These are phyloP conservation scores for Diplogelasinospora grovesii DNA, from an alignment of 495 filamentous ascomycete genomes.

Conservation along the genomic window DNA sequence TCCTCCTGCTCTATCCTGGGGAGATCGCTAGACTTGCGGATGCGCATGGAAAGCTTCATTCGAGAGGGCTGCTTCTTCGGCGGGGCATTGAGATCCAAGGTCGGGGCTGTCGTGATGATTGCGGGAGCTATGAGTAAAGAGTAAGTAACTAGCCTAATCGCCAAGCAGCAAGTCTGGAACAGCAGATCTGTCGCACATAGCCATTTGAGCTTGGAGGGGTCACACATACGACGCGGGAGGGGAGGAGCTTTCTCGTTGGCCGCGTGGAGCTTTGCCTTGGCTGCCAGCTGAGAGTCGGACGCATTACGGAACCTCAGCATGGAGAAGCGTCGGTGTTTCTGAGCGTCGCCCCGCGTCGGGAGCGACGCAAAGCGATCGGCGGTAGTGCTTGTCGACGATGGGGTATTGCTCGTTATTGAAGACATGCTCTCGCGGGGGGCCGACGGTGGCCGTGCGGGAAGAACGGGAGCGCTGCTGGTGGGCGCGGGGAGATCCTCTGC, in stretches of 20 bases:
- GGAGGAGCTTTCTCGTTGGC: conserved; percentile 56
- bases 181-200: neutral
- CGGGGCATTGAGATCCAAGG: conserved; percentile 48
- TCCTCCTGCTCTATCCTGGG: conserved; percentile 29
- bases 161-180: too few relatives aligned
- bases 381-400: conserved; percentile 24
- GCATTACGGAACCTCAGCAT: conserved; percentile 88
- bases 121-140: conserved; percentile 56
- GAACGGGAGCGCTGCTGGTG: conserved; percentile 8
- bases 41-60: conserved; percentile 39
- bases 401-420: conserved; percentile 12
- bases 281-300: conserved; percentile 83
- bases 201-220: neutral
- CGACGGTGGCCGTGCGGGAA: conserved; percentile 13
- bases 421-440: conserved; percentile 13
- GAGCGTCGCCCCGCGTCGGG: conserved; percentile 39
- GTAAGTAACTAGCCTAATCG: conserved; percentile 19
- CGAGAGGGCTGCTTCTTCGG: conserved; percentile 49
- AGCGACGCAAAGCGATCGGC: conserved; percentile 29
- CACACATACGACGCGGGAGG: conserved; percentile 59
- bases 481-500: conserved; percentile 15
- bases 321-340: conserved; percentile 68
- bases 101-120: conserved; percentile 91
- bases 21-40: conserved; percentile 39
- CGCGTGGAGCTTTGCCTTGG: conserved; percentile 67